phyloP scores from a whole-genome alignment of 2,329 filamentous ascomycete genomes.

The Whalleya microplaca region DNA sequence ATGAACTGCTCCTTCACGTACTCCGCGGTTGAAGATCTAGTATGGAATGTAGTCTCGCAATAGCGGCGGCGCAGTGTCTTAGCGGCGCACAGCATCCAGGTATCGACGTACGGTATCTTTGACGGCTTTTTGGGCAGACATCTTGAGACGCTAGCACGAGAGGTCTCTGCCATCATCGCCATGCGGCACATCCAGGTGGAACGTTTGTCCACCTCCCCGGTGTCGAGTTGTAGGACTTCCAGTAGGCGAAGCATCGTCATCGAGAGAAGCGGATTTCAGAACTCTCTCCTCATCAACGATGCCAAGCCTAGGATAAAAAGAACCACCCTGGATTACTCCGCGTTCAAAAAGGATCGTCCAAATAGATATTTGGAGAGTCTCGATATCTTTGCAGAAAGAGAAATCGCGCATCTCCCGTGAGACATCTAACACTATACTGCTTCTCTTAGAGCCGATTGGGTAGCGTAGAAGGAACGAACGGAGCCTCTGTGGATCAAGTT shows the following conservation, averaged over 20 bases:
- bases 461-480: conserved; percentile 52
- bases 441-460: conserved; percentile 48
- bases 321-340: conserved; percentile 19
- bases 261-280: conserved; percentile 19
- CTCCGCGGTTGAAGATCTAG: no score
- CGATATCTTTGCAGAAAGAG: conserved; percentile 46
- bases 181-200: conserved; percentile 15
- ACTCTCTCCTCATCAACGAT: conserved; percentile 34
- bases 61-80: no score
- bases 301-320: conserved; percentile 27
- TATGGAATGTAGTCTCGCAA: no score
- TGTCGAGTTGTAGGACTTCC: conserved; percentile 28
- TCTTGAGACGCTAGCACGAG: conserved; percentile 18
- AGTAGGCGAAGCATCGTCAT: conserved; percentile 27
- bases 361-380: conserved; percentile 33
- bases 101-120: neutral
- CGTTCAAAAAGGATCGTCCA: conserved; percentile 35
- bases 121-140: no score
- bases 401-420: conserved; percentile 42
- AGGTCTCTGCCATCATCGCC: conserved; percentile 33
- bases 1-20: no score
- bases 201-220: neutral
- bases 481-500: conserved; percentile 54
- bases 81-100: neutral
- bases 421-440: conserved; percentile 48